These are phyloP conservation scores for Melaleuca alternifolia DNA, from an alignment of 345 rosid species.

Conservation along the genomic window DNA sequence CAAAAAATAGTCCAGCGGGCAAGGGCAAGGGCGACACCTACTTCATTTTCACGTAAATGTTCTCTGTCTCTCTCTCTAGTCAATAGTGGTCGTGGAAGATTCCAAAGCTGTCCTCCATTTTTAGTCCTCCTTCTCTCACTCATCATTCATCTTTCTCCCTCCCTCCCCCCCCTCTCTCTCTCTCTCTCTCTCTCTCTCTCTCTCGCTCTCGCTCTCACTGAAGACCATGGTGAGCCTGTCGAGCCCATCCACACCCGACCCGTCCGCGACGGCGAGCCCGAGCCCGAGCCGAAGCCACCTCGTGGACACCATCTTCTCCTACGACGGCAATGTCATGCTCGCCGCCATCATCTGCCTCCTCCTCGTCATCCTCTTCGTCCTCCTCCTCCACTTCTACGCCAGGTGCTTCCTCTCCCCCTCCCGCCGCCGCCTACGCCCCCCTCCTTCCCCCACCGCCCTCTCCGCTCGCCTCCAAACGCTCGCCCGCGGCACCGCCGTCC, in stretches of 20 bases:
- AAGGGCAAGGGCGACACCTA: neutral
- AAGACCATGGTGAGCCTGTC: neutral
- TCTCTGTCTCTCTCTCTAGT: neutral
- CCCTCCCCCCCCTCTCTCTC: neutral
- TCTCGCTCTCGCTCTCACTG: neutral
- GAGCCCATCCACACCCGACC: neutral
- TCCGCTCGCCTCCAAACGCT: slow-evolving; percentile 10
- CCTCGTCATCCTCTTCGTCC: slow-evolving; percentile 60
- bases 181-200: neutral
- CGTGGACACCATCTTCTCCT: slow-evolving; percentile 40
- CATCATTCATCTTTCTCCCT: neutral
- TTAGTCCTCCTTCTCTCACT: neutral
- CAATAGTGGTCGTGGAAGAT: neutral
- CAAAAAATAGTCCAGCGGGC: neutral
- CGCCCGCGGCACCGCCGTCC: neutral
- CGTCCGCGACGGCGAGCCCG: neutral
- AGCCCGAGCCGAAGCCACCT: slow-evolving; percentile 9
- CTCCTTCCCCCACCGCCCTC: slow-evolving; percentile 16
- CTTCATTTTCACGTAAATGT: neutral
- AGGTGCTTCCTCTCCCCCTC: slow-evolving; percentile 36
- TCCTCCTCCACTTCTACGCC: slow-evolving; percentile 81
- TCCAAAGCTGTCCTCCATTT: neutral
- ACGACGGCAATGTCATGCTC: slow-evolving; percentile 54
- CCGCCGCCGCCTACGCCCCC: slow-evolving; percentile 10
- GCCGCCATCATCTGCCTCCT: slow-evolving; percentile 71